Conservation (phyloP, 1,284 basidiomycete species). For the Stereum hirsutum region DNA sequence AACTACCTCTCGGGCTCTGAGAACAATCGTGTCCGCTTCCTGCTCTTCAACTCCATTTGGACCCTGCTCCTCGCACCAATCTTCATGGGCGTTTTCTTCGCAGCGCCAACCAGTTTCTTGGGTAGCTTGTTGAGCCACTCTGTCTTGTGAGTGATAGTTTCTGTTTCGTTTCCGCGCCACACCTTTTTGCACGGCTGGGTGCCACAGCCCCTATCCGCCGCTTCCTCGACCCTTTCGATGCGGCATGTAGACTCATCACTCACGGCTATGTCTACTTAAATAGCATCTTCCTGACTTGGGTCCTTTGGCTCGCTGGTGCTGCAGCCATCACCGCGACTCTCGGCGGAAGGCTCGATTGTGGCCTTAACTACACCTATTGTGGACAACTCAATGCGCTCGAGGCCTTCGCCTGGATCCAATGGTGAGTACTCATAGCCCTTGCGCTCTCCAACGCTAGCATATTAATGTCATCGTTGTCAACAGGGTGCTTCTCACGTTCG, state of each 20-base stretch:
- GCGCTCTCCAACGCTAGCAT: too few species aligned
- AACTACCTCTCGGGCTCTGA: conserved; percentile 41
- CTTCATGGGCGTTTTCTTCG: conserved; percentile 46
- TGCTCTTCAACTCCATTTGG: conserved; percentile 64
- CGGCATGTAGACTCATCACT: neutral
- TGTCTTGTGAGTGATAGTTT: conserved; percentile 40
- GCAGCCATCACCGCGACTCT: conserved; percentile 22
- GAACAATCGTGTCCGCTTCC: conserved; percentile 53
- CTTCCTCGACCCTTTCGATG: too few species aligned
- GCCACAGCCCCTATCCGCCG: too few species aligned
- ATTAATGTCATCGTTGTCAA: too few species aligned
- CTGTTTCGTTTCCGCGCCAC: conserved; percentile 1
- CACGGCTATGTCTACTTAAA: neutral
- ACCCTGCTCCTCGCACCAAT: conserved; percentile 47
- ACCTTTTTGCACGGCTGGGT: conserved; percentile 2
- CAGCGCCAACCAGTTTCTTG: conserved; percentile 34
- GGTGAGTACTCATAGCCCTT: too few species aligned
- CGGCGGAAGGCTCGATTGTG: conserved; percentile 23
- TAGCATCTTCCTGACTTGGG: conserved; percentile 60
- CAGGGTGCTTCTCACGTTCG: too few species aligned
- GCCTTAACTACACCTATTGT: conserved; percentile 15
- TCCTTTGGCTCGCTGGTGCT: conserved; percentile 57
- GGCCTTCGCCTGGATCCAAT: conserved; percentile 19
- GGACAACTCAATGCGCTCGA: conserved; percentile 19
- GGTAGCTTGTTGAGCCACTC: conserved; percentile 56